These are phyloP conservation scores for Moesziomyces sp. DNA, from an alignment of 1,284 basidiomycete species.

Conservation along the genomic window DNA sequence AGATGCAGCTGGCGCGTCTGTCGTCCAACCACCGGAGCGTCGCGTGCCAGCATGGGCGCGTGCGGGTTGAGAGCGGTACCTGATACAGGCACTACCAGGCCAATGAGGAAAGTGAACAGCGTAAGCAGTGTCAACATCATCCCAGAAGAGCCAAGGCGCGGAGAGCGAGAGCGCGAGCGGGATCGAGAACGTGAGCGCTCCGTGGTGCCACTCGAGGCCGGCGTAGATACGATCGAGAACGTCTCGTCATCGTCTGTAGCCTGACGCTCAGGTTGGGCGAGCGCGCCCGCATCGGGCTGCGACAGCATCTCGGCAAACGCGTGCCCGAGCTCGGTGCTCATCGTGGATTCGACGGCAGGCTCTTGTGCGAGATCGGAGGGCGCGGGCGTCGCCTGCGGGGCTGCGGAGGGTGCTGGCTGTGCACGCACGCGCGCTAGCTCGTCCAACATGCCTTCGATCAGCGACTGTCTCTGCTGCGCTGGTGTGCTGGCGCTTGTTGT, in stretches of 20 bases:
- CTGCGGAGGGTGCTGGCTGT: conserved; percentile 5
- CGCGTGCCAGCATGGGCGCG: neutral
- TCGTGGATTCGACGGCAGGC: neutral
- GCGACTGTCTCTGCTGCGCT: conserved; percentile 17
- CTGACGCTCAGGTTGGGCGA: neutral
- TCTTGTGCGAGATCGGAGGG: neutral
- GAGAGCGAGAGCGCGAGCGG: conserved; percentile 12
- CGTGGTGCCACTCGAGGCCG: conserved; percentile 3
- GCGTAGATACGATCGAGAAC: conserved; percentile 18
- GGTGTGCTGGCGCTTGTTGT: too few species aligned
- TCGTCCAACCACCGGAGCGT: neutral
- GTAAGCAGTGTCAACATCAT: conserved; percentile 22
- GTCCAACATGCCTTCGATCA: conserved; percentile 27
- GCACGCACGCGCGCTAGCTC: conserved; percentile 23
- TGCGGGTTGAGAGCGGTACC: conserved; percentile 1
- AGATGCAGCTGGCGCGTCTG: conserved; percentile 44
- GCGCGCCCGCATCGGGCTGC: neutral
- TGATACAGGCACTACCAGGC: conserved; percentile 8
- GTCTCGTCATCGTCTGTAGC: conserved; percentile 10
- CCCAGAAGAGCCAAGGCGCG: conserved; percentile 12
- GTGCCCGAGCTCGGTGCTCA: conserved; percentile 11
- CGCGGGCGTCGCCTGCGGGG: neutral
- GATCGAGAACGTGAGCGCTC: conserved; percentile 5
- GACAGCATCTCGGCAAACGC: conserved; percentile 33
- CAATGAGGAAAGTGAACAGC: conserved; percentile 26